Conservation (phyloP, 768 basidiomycete species). For the Krasilnikovozyma curviuscula region DNA sequence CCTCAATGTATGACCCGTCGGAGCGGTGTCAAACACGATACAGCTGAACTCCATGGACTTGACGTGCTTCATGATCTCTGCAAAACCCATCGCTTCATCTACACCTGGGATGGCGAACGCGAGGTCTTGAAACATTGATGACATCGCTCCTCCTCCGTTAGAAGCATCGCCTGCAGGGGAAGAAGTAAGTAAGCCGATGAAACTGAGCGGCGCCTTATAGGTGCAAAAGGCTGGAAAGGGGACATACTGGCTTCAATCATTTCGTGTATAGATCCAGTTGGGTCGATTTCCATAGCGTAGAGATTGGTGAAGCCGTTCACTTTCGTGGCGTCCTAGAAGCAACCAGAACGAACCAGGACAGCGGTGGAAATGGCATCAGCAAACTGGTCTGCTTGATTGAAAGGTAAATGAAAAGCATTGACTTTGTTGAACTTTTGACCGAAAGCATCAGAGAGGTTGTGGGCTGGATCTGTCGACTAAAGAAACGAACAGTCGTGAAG, state of each 20-base stretch:
- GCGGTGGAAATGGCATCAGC: neutral
- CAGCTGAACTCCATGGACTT: conserved; percentile 99
- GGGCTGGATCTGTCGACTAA: conserved; percentile 97
- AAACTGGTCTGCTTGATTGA: neutral
- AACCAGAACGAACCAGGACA: neutral
- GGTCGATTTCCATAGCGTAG: conserved; percentile 98
- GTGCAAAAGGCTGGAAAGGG: neutral
- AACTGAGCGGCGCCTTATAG: neutral
- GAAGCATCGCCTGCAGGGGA: conserved; percentile 11
- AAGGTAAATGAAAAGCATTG: neutral
- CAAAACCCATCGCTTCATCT: conserved; percentile 99
- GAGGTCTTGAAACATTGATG: conserved; percentile 98
- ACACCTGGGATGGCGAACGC: conserved; percentile 98
- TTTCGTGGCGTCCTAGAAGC: conserved; percentile 60
- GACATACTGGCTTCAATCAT: conserved; percentile 88
- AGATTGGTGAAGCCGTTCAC: conserved; percentile 96
- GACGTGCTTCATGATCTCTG: conserved; percentile 99
- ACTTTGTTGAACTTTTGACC: conserved; percentile 91
- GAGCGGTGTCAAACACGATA: conserved; percentile 97
- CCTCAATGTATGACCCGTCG: conserved; percentile 92
- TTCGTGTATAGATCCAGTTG: conserved; percentile 90
- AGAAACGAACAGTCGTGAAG: neutral
- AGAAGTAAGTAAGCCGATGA: neutral
- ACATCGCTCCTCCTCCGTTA: conserved; percentile 52
- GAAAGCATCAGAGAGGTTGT: conserved; percentile 96